Evolutionary conservation across 192 early-diverging fungal genomes (phyloP), one percentile per base, ranked within the genome.

Genomic region (Rhizophagus sp.): DNA sequence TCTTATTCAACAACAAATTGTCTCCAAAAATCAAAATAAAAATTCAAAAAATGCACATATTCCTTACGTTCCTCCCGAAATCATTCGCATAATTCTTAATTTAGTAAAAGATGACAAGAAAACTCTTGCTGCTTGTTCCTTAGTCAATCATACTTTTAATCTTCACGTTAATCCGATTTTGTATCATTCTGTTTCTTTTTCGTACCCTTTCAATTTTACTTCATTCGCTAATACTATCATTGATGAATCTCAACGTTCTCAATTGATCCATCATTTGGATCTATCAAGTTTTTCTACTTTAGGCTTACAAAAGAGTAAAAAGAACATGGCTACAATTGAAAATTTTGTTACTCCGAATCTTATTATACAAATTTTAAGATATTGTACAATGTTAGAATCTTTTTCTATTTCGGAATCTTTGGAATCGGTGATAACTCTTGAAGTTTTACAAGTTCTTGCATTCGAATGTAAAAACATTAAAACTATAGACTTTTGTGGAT

Each of bases 81-180:
- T 67, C 66, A 67, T 67, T 34, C 66, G 66, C 4, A 24, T 30
- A 12, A 34, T 67, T 67, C 66, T 67, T 34, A 15, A 4, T 24
- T 67, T 67, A 4, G 19, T 67, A 25, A 67, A 67, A 67, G 24
- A 25, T 7, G 66, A 66, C 24, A 66, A 33, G 49, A 50, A 50
- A 73, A 73, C 76, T 6, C 36, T 77, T 10, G 34, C 76, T 22
- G 63, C 64, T 64, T 77, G 76, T 30, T 7, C 76, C 22, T 49
- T 63, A 36, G 76, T 77, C 4, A 77, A 77, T 27, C 62, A 27
- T 34, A 77, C 76, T n/a, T 77, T 77, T 44, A 66, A 77, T 66
- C 64, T 77, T 36, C 76, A 77, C 15, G 39, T 34, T 8, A 77
- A 41, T 25, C 76, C 62, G 49, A 66, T 77, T 4, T 49, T 77